Evolutionary conservation across 345 rosid species (phyloP), one percentile per base, ranked within the genome.

Genomic region (Eucalyptus regnans): DNA sequence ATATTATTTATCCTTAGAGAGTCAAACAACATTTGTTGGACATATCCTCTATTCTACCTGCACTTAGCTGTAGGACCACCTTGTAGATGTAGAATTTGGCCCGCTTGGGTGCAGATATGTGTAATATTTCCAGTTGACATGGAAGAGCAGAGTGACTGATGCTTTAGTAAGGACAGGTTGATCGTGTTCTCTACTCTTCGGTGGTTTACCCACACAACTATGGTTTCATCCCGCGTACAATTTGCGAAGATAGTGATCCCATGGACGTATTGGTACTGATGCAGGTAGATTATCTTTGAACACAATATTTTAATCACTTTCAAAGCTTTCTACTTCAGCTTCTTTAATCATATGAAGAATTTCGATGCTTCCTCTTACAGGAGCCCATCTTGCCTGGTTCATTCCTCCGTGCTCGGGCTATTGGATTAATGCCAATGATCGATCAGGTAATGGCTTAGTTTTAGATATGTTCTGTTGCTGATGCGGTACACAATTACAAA

Each of bases 201-300:
- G 98, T 98, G 91, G 99, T 98, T 91, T 97, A 97, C 94, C 99
- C 99, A 0, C 99, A 97, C 94, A 97, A 97, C 93, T 97, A 98
- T 91, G 99, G 99, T 86, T 98, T 98, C 92, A 98, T 98, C 52
- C 99, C 99, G 2, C 94, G 99, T 86, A 98, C 99, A 86, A 88
- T 98, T 62, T 98, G 99, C 89, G 99, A 98, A 91, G 99, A 98
- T 90, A 96, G 97, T 90, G 99, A 98, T 91, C 99, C 99, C 33
- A 96, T 98, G 92, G 99, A 98, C 92, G 99, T 98, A 86, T 94
- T 98, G 90, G 88, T 98, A 88, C 95, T 98, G 90, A 98, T 98
- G 99, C 99, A 98, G 99, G 99, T 96, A 91, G 46, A 71, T 37
- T 37, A 37, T 71, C 83, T 71, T 71, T 71, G 46, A 71, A 71